Base-by-base conservation (phyloP, 129 eudicot genomes). In the Pseudognaphalium luteoalbum region DNA sequence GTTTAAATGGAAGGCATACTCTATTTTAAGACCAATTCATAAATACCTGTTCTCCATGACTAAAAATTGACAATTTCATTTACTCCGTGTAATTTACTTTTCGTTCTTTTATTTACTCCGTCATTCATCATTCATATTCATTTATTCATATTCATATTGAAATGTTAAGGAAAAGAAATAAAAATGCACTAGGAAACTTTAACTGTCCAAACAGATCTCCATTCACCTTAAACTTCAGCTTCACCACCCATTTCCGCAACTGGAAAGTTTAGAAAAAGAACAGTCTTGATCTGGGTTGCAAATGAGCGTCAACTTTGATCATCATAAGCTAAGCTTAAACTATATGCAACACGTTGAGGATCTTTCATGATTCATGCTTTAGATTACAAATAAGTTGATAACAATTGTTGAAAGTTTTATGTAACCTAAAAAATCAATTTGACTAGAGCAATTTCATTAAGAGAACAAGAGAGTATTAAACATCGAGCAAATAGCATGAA, bases 1-100 rank as follows among this genome's bases (percentile, higher is more conserved):
- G 25, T 73, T 58, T 12, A 73, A 58, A 3, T 42, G 73, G 58
- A 68, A 42, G 54, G 20, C 34, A 42, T 68, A 5, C 19, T 68
- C 58, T 68, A 58, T 39, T 58, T 58, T n/a, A 58, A 58, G 30
- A 58, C 30, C 63, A 58, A 7, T 20, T 0, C 63, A 6, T 58
- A 21, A 47, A 47, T 47, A 14, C n/a, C 17, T 47, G n/a, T 14
- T 10, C 35, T 8, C 35, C 66, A 10, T 25, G 34, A 21, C 14
- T 11, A 25, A 60, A 20, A 22, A 7, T 7, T 59, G 12, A 20
- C 30, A 59, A n/a, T 21, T 59, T 59, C 64, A 59, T 58, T 7
- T 60, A 60, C 7, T 22, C 22, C 2, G 29, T 60, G 17, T 51
- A 4, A 17, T 52, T 52, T 19, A 52, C 20, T 52, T 8, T 52